Evolutionary conservation across 164 flowering plant species (phyloP), one percentile per base, ranked within the genome.

Genomic region (Magnolia changhungtana): DNA sequence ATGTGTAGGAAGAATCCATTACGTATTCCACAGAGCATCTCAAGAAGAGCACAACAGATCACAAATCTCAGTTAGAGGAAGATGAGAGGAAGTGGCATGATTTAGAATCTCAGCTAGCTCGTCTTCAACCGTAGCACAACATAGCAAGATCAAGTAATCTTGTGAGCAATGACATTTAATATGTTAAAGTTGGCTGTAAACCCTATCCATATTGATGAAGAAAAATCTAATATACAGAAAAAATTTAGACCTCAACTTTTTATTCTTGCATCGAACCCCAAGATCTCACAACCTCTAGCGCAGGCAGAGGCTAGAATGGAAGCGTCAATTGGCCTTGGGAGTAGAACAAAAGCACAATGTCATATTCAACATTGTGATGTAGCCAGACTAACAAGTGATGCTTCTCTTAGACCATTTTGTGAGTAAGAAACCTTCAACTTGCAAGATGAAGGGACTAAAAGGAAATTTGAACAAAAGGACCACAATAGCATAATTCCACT

Each of bases 401-500:
- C 75, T 64, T 70, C 79, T 78, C 51, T 37, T 80, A 79, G 67
- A 79, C 61, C 18, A 11, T 79, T 87, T 73, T 24, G 78, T 72
- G 84, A 83, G 72, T 72, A 65, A 75, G 87, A 84, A 83, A 78
- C 18, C 73, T 58, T 29, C 37, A 82, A 81, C 76, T 71, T 27
- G 69, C 88, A 81, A 72, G 84, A 79, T 58, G 89, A 81, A 80
- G 88, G 82, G 64, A 80, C 87, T 75, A 91, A 89, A 78, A 84
- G 92, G 86, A 95, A 95, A 78, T 74, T 84, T 66, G 95, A 89
- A 75, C 88, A 83, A 74, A 89, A 86, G 83, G 96, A 90, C 73
- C 96, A 90, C 67, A 83, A 73, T 71, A 94, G 91, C 76, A 72
- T 96, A 82, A 86, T 94, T 75, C 86, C 91, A 9, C 77, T 81